A percentile compares a stretch with the other conserved stretches of the same genome.
Evolutionary conservation across 768 basidiomycete genomes (phyloP).

Genomic region (Psilocybe tampanensis): DNA sequence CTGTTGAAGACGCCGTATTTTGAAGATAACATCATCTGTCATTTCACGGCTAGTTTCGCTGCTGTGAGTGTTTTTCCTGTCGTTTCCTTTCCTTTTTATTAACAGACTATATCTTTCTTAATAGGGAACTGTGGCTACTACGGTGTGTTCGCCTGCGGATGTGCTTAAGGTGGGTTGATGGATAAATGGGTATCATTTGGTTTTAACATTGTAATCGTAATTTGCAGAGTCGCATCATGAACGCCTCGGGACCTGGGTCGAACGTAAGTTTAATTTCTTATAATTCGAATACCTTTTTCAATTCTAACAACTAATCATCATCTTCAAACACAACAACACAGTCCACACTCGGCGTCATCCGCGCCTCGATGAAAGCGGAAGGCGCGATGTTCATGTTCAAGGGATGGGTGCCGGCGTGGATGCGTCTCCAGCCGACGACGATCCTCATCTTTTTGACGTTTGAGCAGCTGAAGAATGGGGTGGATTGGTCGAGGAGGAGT

Average conservation of each 20-base stretch:
- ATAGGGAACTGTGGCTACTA: constrained; percentile 86
- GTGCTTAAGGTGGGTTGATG: constrained; percentile 75
- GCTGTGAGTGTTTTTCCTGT: constrained; percentile 59
- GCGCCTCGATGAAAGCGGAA: constrained; percentile 66
- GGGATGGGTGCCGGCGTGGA: constrained; percentile 90
- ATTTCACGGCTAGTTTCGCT: constrained; percentile 86
- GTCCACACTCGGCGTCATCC: constrained; percentile 76
- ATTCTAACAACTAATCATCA: too few species aligned
- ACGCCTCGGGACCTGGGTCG: constrained; percentile 81
- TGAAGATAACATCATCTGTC: constrained; percentile 79
- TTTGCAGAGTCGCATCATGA: constrained; percentile 85
- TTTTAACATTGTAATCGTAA: too few species aligned
- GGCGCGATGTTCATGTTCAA: constrained; percentile 93
- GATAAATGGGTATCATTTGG: too few species aligned
- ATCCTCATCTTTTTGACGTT: constrained; percentile 86
- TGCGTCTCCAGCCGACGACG: constrained; percentile 83
- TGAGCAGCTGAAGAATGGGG: constrained; percentile 76
- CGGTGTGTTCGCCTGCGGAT: constrained; percentile 87
- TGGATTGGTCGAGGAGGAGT: constrained; percentile 57
- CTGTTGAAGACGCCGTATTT: constrained; percentile 73
- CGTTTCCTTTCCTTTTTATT: neutral
- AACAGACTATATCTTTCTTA: neutral
- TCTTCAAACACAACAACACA: too few species aligned
- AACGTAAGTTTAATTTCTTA: constrained; percentile 48
- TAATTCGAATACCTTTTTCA: too few species aligned